A percentile compares a stretch with the other conserved stretches of the same genome.
Conservation (phyloP, 2,329 filamentous ascomycete genomes). For the Claviceps fusiformis region DNA sequence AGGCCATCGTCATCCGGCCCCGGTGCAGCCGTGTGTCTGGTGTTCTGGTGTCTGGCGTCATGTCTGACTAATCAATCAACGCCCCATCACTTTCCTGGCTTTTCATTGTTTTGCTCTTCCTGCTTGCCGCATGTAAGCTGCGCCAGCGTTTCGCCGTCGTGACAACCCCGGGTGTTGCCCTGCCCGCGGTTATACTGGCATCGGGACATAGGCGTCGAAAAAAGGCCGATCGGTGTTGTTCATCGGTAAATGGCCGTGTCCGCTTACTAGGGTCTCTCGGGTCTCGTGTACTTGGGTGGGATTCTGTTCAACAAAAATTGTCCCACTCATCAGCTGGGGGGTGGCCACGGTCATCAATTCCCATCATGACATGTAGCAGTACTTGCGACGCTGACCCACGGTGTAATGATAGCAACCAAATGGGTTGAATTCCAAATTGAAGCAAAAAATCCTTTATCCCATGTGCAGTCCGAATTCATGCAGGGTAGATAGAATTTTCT, state of each 20-base stretch:
- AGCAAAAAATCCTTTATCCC: no score
- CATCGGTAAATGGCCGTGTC: not conserved
- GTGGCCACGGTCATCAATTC: no score
- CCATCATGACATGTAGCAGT: no score
- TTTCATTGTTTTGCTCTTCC: not conserved
- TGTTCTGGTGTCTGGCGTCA: no score
- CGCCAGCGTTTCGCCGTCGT: no score
- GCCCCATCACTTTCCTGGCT: not conserved
- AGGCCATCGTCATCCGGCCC: conserved; percentile 5
- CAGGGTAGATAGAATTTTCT: not conserved
- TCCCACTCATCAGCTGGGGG: no score
- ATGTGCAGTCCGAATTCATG: not conserved
- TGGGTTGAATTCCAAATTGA: no score
- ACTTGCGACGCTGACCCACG: no score
- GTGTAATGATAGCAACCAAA: no score
- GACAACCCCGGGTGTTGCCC: not conserved
- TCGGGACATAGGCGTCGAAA: not conserved
- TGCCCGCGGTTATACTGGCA: not conserved
- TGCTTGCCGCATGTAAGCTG: not conserved
- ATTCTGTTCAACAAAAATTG: no score
- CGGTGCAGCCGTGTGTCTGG: not conserved
- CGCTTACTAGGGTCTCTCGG: no score
- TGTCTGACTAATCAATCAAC: not conserved
- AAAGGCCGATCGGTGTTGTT: not conserved
- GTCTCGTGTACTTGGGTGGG: no score